Percentiles rank a stretch among this genome's conserved stretches.
Conservation (phyloP, 345 rosid species). For the Raphanus raphanistrum region DNA sequence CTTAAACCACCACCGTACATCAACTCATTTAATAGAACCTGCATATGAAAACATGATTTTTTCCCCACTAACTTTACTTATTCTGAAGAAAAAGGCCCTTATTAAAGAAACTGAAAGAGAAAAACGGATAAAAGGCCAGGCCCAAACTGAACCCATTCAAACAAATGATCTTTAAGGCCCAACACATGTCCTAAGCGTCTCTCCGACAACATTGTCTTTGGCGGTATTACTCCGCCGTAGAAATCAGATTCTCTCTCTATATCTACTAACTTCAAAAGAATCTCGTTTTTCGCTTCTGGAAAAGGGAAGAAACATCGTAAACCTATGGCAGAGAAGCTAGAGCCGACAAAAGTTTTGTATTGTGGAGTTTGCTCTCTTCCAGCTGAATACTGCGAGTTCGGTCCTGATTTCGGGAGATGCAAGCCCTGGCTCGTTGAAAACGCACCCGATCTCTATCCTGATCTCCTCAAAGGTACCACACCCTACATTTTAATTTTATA, state of each 20-base stretch:
- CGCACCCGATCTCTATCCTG: slow-evolving; percentile 85
- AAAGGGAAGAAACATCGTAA: background rate
- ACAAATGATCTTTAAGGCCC: slow-evolving; percentile 3
- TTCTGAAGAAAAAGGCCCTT: background rate
- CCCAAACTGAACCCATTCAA: background rate
- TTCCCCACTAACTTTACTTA: background rate
- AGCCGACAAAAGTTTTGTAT: slow-evolving; percentile 69
- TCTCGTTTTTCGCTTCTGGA: background rate
- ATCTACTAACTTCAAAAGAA: background rate
- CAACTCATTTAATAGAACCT: too few species aligned
- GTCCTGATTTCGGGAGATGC: slow-evolving; percentile 87
- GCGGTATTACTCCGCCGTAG: slow-evolving; percentile 9
- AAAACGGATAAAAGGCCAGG: background rate
- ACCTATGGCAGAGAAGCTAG: slow-evolving; percentile 67
- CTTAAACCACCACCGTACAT: too few species aligned
- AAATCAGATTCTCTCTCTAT: slow-evolving; percentile 1
- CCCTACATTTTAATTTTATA: too few species aligned
- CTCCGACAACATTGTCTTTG: slow-evolving; percentile 2
- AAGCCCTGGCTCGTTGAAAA: slow-evolving; percentile 87
- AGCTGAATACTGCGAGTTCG: slow-evolving; percentile 91
- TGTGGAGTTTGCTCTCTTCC: slow-evolving; percentile 79
- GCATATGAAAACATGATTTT: background rate
- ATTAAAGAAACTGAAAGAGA: too few species aligned
- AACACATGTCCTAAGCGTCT: background rate
- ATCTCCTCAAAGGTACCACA: slow-evolving; percentile 67